Conservation (phyloP, 192 early-diverging fungal genomes). For the Coemansia sp. region DNA sequence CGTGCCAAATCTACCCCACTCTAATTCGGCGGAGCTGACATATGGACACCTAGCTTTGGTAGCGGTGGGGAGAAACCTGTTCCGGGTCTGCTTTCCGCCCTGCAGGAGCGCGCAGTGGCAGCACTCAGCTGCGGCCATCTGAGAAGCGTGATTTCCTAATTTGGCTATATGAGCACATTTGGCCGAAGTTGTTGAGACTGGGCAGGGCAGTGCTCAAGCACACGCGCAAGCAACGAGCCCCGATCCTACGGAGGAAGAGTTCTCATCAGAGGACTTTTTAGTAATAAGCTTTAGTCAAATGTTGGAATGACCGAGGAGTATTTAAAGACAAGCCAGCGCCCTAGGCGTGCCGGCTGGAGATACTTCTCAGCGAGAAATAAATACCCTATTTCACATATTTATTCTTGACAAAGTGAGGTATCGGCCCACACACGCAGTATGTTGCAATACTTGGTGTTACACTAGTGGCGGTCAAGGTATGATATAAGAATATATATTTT, state of each 20-base stretch:
- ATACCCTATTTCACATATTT: too few relatives aligned
- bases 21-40: constrained; percentile 3
- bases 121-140: constrained; percentile 9
- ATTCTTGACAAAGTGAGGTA: too few relatives aligned
- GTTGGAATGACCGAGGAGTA: too few relatives aligned
- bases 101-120: constrained; percentile 3
- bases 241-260: too few relatives aligned
- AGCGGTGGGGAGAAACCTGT: neutral
- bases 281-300: too few relatives aligned
- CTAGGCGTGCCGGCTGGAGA: too few relatives aligned
- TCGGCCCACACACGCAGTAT: neutral
- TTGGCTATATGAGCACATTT: neutral
- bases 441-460: neutral
- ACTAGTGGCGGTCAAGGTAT: neutral
- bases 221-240: too few relatives aligned
- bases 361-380: too few relatives aligned
- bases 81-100: neutral
- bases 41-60: neutral
- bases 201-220: too few relatives aligned
- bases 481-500: neutral
- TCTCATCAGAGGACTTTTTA: too few relatives aligned
- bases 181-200: neutral
- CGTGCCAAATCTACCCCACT: constrained; percentile 3
- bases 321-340: too few relatives aligned
- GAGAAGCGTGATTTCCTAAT: constrained; percentile 6